phyloP scores from a whole-genome alignment of 148 eudicot species.

The Vaccinium myrtillus region DNA sequence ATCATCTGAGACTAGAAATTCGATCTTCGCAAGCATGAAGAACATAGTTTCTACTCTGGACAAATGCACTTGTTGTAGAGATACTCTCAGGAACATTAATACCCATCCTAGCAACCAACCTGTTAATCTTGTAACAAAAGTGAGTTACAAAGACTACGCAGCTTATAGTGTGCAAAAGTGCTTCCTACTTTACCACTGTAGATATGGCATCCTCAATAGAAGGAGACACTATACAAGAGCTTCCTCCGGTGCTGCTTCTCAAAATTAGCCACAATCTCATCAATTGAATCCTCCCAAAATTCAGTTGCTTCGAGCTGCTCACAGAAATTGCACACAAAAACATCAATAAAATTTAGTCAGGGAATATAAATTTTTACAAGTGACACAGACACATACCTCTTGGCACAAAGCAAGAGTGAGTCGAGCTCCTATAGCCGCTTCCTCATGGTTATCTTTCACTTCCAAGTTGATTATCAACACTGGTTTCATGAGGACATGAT shows the following conservation, averaged over 20 bases:
- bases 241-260: conserved; percentile 81
- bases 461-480: conserved; percentile 82
- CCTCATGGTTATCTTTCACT: conserved; percentile 97
- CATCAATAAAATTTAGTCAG: background rate
- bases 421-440: conserved; percentile 89
- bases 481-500: conserved; percentile 75
- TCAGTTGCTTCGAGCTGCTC: conserved; percentile 74
- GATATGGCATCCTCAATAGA: conserved; percentile 44
- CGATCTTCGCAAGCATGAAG: background rate
- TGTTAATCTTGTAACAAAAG: background rate
- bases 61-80: background rate
- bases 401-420: conserved; percentile 78
- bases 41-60: background rate
- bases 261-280: conserved; percentile 60
- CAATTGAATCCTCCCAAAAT: conserved; percentile 78
- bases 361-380: background rate
- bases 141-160: background rate
- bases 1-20: background rate
- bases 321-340: conserved; percentile 4
- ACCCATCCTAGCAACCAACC: background rate
- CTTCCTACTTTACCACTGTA: background rate
- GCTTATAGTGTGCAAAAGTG: background rate
- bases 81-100: background rate
- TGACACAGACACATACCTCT: conserved; percentile 44
- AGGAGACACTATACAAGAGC: conserved; percentile 77